A percentile compares a stretch with the other conserved stretches of the same genome.
These are phyloP conservation scores for Wickerhamiella cacticola DNA, from an alignment of 805 yeast species.

Conservation along the genomic window DNA sequence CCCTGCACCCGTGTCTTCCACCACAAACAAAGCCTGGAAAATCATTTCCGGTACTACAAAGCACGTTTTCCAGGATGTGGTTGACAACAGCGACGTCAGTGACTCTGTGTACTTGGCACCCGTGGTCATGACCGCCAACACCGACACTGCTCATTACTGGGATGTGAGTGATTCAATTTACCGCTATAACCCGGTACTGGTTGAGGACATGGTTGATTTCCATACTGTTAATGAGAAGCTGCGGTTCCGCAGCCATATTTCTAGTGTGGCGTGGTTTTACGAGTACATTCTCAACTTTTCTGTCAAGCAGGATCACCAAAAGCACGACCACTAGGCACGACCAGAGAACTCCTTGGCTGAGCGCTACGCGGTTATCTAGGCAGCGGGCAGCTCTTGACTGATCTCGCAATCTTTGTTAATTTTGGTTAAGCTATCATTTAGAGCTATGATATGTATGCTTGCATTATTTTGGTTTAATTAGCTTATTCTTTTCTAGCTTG, in stretches of 20 bases:
- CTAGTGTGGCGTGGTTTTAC: slow-evolving; percentile 12
- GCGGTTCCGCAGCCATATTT: slow-evolving; percentile 41
- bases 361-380: too few species aligned
- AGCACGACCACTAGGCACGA: neutral
- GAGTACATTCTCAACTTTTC: slow-evolving; percentile 13
- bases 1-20: slow-evolving; percentile 42
- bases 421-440: too few species aligned
- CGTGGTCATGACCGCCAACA: slow-evolving; percentile 50
- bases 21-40: slow-evolving; percentile 33
- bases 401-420: too few species aligned
- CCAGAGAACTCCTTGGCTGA: too few species aligned
- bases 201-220: slow-evolving; percentile 10
- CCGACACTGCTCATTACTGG: slow-evolving; percentile 59
- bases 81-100: slow-evolving; percentile 16
- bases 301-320: neutral
- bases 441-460: too few species aligned
- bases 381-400: too few species aligned
- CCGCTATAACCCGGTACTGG: slow-evolving; percentile 40
- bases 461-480: neutral
- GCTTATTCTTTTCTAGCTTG: too few species aligned
- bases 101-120: slow-evolving; percentile 41
- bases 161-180: slow-evolving; percentile 44
- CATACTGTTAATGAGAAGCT: slow-evolving; percentile 41
- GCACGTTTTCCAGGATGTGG: slow-evolving; percentile 43
- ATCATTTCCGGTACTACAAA: slow-evolving; percentile 48